Percentiles rank a stretch among this genome's conserved stretches.
phyloP scores from a whole-genome alignment of 371 early-diverging fungal genomes.

The Mortierella sp. region DNA sequence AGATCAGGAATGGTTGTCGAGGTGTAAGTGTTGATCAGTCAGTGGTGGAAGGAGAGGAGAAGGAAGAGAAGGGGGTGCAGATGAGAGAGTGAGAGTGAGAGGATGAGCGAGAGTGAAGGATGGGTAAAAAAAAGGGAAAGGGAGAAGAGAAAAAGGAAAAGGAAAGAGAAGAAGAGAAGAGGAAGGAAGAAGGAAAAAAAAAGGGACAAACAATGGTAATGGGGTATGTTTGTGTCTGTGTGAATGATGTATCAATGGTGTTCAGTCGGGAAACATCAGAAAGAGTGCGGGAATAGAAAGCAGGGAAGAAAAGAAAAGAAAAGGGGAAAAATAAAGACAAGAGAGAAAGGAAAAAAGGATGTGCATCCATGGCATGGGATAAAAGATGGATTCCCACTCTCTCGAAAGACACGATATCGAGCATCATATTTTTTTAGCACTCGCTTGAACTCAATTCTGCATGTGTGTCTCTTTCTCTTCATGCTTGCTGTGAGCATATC shows the following conservation, averaged over 20 bases:
- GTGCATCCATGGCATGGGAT: not conserved
- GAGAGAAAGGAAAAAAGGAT: not conserved
- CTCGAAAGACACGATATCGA: not conserved
- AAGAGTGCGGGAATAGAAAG: constrained; percentile 6
- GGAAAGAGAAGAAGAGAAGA: not conserved
- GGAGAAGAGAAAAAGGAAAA: not conserved
- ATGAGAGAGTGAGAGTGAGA: not conserved
- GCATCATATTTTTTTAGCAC: not conserved
- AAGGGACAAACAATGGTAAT: not conserved
- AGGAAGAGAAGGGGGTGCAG: not conserved
- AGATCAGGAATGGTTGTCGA: constrained; percentile 9
- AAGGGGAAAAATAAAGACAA: not conserved
- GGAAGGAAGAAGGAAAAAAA: not conserved
- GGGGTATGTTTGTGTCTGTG: not conserved
- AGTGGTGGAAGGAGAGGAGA: not conserved
- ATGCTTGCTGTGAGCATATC: not conserved
- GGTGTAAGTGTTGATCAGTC: not conserved
- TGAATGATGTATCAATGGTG: not conserved
- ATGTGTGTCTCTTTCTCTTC: not conserved
- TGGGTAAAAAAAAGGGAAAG: not conserved
- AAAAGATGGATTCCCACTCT: constrained; percentile 2
- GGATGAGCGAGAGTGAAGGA: not conserved
- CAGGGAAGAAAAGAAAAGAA: not conserved
- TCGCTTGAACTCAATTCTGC: not conserved
- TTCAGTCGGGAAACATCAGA: constrained; percentile 1